A percentile compares a stretch with the other conserved stretches of the same genome.
These are phyloP conservation scores for Boletus subcaerulescens DNA, from an alignment of 768 basidiomycete species.

Conservation along the genomic window DNA sequence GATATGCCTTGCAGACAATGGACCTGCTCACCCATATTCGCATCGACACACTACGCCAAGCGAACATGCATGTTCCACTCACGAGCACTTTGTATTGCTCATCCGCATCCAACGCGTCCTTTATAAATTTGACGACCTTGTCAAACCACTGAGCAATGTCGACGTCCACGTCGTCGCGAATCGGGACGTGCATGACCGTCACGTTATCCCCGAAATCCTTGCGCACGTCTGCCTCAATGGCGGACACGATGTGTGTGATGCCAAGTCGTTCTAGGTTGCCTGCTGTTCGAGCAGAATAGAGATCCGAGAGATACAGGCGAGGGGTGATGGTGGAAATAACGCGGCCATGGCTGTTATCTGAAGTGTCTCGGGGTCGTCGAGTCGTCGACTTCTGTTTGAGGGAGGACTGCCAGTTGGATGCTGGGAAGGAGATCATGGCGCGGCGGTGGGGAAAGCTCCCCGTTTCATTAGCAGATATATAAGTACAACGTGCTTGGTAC, in stretches of 20 bases:
- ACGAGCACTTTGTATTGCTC: constrained; percentile 49
- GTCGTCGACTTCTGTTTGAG: constrained; percentile 19
- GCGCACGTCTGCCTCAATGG: constrained; percentile 45
- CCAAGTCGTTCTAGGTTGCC: constrained; percentile 52
- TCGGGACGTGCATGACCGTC: constrained; percentile 48
- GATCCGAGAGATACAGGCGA: constrained; percentile 63
- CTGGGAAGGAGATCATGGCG: constrained; percentile 34
- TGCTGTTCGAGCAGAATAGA: constrained; percentile 49
- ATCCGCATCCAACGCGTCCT: constrained; percentile 42
- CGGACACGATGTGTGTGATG: constrained; percentile 72
- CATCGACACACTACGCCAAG: background rate
- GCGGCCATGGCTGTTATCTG: constrained; percentile 16
- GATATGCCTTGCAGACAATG: constrained; percentile 78
- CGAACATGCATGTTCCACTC: constrained; percentile 18
- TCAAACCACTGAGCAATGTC: constrained; percentile 48
- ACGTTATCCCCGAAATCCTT: constrained; percentile 32
- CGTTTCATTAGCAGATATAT: constrained; percentile 12
- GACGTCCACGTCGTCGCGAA: constrained; percentile 40
- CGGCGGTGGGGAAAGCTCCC: background rate
- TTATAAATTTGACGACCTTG: constrained; percentile 51
- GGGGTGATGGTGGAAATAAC: constrained; percentile 37
- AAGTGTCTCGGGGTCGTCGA: constrained; percentile 8
- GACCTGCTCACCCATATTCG: constrained; percentile 42
- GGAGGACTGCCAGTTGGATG: constrained; percentile 28
- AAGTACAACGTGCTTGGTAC: background rate